phyloP scores from a whole-genome alignment of 345 rosid genomes.

The Crucihimalaya himalaica region DNA sequence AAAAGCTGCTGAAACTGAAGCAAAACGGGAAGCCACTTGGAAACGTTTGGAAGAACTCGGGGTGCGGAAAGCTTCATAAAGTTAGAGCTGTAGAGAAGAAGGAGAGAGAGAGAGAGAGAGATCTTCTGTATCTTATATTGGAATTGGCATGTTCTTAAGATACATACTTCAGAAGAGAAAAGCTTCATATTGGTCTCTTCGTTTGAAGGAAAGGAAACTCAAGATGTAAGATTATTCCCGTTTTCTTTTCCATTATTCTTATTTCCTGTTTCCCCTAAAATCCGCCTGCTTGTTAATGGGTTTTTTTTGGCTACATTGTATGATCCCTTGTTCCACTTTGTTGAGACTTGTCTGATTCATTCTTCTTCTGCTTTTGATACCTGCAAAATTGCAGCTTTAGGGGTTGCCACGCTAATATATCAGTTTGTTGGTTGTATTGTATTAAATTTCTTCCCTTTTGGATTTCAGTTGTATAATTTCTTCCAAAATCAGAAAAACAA shows the following conservation, averaged over 20 bases:
- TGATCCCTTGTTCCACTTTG: conserved; percentile 11
- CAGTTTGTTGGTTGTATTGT: conserved; percentile 29
- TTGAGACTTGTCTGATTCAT: conserved; percentile 35
- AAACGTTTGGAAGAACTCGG: conserved; percentile 68
- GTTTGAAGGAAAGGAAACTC: not conserved
- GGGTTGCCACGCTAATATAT: conserved; percentile 18
- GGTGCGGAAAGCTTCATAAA: conserved; percentile 28
- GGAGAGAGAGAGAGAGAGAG: conserved; percentile 9
- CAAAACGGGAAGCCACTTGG: conserved; percentile 65
- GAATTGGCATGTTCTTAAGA: conserved; percentile 19
- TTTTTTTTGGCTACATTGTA: conserved; percentile 26
- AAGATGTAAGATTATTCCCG: conserved; percentile 36
- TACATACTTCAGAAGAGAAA: not conserved
- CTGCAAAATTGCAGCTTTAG: conserved; percentile 33
- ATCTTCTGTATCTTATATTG: conserved; percentile 19
- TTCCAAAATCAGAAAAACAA: not conserved
- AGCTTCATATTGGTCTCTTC: conserved; percentile 23
- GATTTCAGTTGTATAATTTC: conserved; percentile 24
- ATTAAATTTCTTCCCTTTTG: conserved; percentile 13
- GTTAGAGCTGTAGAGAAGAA: conserved; percentile 27
- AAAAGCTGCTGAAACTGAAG: conserved; percentile 45
- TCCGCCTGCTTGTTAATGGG: conserved; percentile 31
- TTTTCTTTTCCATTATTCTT: conserved; percentile 22
- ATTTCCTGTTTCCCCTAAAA: conserved; percentile 18
- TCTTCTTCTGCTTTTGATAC: conserved; percentile 26